These are phyloP conservation scores for Pseudomonodictys pantanalensis DNA, from an alignment of 495 filamentous ascomycete genomes.

Conservation along the genomic window DNA sequence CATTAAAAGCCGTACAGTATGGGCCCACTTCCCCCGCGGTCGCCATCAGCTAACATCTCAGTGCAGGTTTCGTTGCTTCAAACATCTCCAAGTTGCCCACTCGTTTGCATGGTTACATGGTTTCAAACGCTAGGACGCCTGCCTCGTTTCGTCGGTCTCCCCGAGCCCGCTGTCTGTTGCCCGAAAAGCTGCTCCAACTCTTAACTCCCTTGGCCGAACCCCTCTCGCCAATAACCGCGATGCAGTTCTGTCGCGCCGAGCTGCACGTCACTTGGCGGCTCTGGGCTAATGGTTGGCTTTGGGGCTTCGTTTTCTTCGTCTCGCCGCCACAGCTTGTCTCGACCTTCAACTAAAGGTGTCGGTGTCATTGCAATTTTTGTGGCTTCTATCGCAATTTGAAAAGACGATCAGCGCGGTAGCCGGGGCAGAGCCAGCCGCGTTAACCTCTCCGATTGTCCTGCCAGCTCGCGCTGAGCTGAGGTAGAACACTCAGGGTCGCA, in stretches of 20 bases:
- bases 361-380: background rate
- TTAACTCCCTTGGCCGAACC: background rate
- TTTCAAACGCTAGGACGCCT: too few species aligned
- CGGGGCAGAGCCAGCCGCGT: background rate
- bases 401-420: background rate
- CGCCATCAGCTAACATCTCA: too few species aligned
- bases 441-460: too few species aligned
- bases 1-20: too few species aligned
- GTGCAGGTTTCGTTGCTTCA: too few species aligned
- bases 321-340: slow-evolving; percentile 12
- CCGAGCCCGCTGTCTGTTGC: background rate
- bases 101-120: background rate
- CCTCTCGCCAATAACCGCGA: slow-evolving; percentile 9
- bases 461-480: too few species aligned
- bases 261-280: slow-evolving; percentile 9
- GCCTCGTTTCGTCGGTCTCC: slow-evolving; percentile 10
- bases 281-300: slow-evolving; percentile 13
- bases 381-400: background rate
- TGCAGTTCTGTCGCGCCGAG: background rate
- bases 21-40: too few species aligned
- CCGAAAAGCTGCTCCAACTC: background rate
- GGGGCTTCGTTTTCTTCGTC: slow-evolving; percentile 5
- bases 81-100: too few species aligned
- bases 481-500: background rate
- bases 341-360: too few species aligned